Evolutionary conservation across 2,329 filamentous ascomycete genomes (phyloP), one percentile per base, ranked within the genome.

Genomic region (Helotiales sp.): DNA sequence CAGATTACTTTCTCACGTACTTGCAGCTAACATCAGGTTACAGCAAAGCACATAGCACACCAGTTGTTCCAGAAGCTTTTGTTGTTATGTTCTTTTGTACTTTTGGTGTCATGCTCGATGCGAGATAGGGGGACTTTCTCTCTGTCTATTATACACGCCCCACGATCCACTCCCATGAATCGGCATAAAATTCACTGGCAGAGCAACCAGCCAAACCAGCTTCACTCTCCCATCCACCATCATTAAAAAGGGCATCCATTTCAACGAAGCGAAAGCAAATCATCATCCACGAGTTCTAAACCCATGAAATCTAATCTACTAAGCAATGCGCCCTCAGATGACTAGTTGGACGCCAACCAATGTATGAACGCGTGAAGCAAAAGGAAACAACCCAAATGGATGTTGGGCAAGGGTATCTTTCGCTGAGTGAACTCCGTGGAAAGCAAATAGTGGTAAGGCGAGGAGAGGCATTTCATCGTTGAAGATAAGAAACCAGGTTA

Each of bases 241-340:
- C 47, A 3, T 52, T 10, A 26, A 20, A 30, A 52, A 24, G 24
- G 45, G 17, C 30, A 4, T 30, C 30, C 28, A 55, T 17, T n/a
- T n/a, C 52, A 55, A 37, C 30, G 30, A 32, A 54, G n/a, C 50
- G 50, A 37, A 37, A 34, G 52, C 52, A 34, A 54, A 55, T 22
- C 28, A 22, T 55, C 52, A 55, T 34, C n/a, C n/a, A 55, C n/a
- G 28, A 55, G 52, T 55, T 30, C 22, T 22, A 34, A n/a, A 28
- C 52, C 17, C n/a, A 8, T 10, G 34, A 17, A 22, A 20, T 55
- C n/a, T 55, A 55, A 55, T 22, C 52, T n/a, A 34, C 52, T 30
- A 11, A 6, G 6, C 8, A 37, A 34, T 13, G 28, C 30, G 22
- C 28, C 26, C 52, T 10, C 28, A 30, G 22, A 34, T 34, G 52